Conservation (phyloP, 2,329 filamentous ascomycete species). For the Elsinoe fawcettii region DNA sequence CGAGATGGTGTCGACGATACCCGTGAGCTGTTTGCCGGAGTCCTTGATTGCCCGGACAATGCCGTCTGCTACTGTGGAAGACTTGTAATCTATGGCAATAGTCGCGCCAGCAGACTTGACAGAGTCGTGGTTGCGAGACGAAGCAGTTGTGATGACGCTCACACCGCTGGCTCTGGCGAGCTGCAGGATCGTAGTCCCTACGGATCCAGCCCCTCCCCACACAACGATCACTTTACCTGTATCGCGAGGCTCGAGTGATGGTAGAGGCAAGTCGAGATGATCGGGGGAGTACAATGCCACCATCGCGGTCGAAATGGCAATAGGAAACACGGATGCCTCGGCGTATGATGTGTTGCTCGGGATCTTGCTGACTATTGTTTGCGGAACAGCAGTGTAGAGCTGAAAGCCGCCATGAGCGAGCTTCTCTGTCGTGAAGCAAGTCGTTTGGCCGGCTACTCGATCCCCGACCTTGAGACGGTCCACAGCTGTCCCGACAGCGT, state of each 20-base stretch:
- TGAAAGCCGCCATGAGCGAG: constrained; percentile 23
- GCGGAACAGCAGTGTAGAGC: constrained; percentile 28
- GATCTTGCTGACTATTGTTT: constrained; percentile 32
- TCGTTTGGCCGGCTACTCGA: constrained; percentile 34
- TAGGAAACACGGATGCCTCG: constrained; percentile 36
- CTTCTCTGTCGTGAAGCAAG: constrained; percentile 14
- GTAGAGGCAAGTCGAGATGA: constrained; percentile 34
- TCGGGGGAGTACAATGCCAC: constrained; percentile 35
- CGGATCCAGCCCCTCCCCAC: constrained; percentile 32
- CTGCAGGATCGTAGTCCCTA: constrained; percentile 30
- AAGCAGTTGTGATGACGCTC: constrained; percentile 29
- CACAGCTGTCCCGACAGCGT: constrained; percentile 38
- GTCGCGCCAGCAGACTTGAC: constrained; percentile 26
- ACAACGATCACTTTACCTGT: constrained; percentile 33
- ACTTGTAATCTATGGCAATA: constrained; percentile 31
- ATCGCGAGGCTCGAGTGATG: constrained; percentile 28
- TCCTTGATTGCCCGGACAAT: constrained; percentile 33
- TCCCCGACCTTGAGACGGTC: constrained; percentile 43
- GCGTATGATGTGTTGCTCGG: constrained; percentile 33
- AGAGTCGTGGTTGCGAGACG: constrained; percentile 28
- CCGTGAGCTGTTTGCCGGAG: constrained; percentile 33
- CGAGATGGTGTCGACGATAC: constrained; percentile 34
- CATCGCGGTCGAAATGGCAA: constrained; percentile 39
- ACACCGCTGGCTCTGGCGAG: constrained; percentile 31
- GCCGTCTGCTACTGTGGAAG: constrained; percentile 29